A percentile compares a stretch with the other conserved stretches of the same genome.
Conservation (phyloP, 2,329 filamentous ascomycete genomes). For the Purpureocillium takamizusanense region DNA sequence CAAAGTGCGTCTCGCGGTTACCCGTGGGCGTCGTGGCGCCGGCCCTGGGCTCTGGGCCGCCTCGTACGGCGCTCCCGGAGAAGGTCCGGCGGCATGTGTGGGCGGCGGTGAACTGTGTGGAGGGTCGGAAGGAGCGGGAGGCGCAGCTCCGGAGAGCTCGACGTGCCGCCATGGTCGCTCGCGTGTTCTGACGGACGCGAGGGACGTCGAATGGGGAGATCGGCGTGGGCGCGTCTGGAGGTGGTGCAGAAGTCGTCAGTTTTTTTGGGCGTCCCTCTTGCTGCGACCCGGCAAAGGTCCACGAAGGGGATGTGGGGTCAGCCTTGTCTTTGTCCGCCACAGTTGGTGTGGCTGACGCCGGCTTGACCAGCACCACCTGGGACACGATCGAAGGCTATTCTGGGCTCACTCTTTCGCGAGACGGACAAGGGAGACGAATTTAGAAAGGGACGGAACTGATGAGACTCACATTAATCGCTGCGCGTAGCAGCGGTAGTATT, state of each 20-base stretch:
- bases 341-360: too few relatives aligned
- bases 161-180: constrained; percentile 17
- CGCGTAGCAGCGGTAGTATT: not conserved
- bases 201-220: constrained; percentile 2
- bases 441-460: too few relatives aligned
- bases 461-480: not conserved
- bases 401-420: too few relatives aligned
- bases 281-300: too few relatives aligned
- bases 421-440: too few relatives aligned
- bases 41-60: constrained; percentile 9
- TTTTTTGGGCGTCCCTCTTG: not conserved
- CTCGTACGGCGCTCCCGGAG: constrained; percentile 16
- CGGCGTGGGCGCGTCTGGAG: not conserved
- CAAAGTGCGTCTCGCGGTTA: constrained; percentile 74
- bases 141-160: constrained; percentile 19
- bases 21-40: constrained; percentile 14
- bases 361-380: too few relatives aligned
- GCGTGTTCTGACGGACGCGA: too few relatives aligned
- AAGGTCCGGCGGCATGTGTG: constrained; percentile 15
- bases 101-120: constrained; percentile 6
- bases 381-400: too few relatives aligned
- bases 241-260: not conserved
- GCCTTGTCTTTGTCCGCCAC: too few relatives aligned
- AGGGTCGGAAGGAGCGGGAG: constrained; percentile 12
- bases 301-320: too few relatives aligned